phyloP scores from a whole-genome alignment of 805 yeast genomes.

The Candida alai region DNA sequence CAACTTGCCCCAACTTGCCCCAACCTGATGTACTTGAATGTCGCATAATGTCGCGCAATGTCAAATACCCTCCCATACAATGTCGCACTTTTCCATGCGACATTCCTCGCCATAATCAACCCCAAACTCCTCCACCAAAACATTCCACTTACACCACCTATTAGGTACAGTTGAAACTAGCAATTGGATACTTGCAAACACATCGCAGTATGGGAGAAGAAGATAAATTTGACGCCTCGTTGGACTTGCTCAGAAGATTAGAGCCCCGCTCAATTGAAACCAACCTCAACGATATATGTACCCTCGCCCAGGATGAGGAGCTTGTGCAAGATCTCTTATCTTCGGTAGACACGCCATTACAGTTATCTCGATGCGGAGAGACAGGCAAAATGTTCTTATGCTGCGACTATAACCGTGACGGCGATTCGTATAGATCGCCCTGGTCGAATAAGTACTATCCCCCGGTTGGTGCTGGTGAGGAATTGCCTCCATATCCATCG shows the following conservation, averaged over 20 bases:
- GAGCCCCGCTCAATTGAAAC: slow-evolving; percentile 33
- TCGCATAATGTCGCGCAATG: too few species aligned
- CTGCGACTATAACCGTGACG: slow-evolving; percentile 94
- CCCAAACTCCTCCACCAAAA: too few species aligned
- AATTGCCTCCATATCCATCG: slow-evolving; percentile 70
- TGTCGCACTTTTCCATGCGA: too few species aligned
- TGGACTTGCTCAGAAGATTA: slow-evolving; percentile 38
- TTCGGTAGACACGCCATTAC: slow-evolving; percentile 82
- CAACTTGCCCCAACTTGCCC: too few species aligned
- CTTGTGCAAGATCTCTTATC: slow-evolving; percentile 85
- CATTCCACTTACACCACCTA: too few species aligned
- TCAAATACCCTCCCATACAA: too few species aligned
- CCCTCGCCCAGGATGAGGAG: slow-evolving; percentile 36
- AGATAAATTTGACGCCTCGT: slow-evolving; percentile 36
- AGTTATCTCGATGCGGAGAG: slow-evolving; percentile 44
- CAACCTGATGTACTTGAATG: too few species aligned
- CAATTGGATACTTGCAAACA: neutral
- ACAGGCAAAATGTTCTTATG: slow-evolving; percentile 69
- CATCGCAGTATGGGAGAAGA: slow-evolving; percentile 22
- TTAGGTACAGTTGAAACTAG: too few species aligned
- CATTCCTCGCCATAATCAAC: too few species aligned
- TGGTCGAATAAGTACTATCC: slow-evolving; percentile 79
- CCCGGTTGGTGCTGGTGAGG: slow-evolving; percentile 30
- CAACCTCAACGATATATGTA: slow-evolving; percentile 35
- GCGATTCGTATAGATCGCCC: slow-evolving; percentile 89